Percentiles rank a stretch among this genome's conserved stretches.
These are phyloP conservation scores for Ramaria rubella DNA, from an alignment of 768 basidiomycete genomes.

Conservation along the genomic window DNA sequence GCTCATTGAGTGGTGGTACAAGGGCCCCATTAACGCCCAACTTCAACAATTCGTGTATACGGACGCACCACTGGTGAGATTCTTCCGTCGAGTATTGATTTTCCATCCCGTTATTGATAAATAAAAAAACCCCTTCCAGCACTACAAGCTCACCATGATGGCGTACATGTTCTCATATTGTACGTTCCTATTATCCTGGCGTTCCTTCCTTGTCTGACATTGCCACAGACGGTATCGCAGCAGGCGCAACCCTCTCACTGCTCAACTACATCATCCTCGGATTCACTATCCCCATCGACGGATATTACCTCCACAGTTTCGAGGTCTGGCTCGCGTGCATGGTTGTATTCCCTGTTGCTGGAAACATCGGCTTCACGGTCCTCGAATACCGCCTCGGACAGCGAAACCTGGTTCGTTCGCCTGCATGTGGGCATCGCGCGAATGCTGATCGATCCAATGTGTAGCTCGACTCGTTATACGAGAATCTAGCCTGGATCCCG, in stretches of 20 bases:
- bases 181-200: constrained; percentile 13
- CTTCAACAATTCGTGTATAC: constrained; percentile 75
- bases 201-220: neutral
- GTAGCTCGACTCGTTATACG: constrained; percentile 38
- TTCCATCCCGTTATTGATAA: too few relatives aligned
- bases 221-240: constrained; percentile 50
- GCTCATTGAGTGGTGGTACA: constrained; percentile 63
- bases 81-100: too few relatives aligned
- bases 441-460: neutral
- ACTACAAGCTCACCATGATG: constrained; percentile 80
- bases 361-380: constrained; percentile 62
- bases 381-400: constrained; percentile 64
- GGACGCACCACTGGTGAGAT: constrained; percentile 44
- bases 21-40: constrained; percentile 80
- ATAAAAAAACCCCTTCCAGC: constrained; percentile 25
- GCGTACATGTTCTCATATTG: constrained; percentile 43
- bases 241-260: constrained; percentile 52
- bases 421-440: neutral
- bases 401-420: constrained; percentile 31
- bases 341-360: constrained; percentile 62
- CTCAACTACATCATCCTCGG: constrained; percentile 70
- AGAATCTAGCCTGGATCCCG: constrained; percentile 59
- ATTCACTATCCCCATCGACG: constrained; percentile 54
- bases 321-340: constrained; percentile 71
- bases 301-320: constrained; percentile 64